These are phyloP conservation scores for Kwoniella heveanensis DNA, from an alignment of 768 basidiomycete species.

Conservation along the genomic window DNA sequence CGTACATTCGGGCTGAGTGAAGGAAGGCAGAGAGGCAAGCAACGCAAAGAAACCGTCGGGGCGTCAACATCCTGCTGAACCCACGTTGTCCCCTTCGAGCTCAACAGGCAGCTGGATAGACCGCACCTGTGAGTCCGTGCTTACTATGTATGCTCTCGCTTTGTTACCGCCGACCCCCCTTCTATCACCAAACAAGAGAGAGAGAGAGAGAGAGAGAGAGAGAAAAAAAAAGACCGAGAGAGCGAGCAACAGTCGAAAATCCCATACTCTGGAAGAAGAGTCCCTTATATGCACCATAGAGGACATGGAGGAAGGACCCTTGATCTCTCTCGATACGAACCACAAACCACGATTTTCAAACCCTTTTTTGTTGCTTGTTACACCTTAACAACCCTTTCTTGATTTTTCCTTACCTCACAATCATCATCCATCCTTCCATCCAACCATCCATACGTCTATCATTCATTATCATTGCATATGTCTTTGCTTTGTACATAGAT, in stretches of 20 bases:
- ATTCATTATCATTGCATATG: not conserved
- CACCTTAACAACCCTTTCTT: not conserved
- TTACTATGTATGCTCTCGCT: too few relatives aligned
- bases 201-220: too few relatives aligned
- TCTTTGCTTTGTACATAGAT: too few relatives aligned
- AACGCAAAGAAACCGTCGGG: not conserved
- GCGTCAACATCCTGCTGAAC: not conserved
- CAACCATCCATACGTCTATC: not conserved
- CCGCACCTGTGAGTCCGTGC: too few relatives aligned
- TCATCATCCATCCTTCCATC: too few relatives aligned
- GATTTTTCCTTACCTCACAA: not conserved
- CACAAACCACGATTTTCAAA: slow-evolving; percentile 1
- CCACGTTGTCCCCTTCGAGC: too few relatives aligned
- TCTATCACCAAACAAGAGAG: not conserved
- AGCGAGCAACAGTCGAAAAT: too few relatives aligned
- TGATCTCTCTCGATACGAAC: not conserved
- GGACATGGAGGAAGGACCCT: not conserved
- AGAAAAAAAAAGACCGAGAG: too few relatives aligned
- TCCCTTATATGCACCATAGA: not conserved
- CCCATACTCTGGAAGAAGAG: not conserved
- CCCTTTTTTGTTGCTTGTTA: not conserved
- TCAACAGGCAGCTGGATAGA: too few relatives aligned
- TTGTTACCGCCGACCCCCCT: too few relatives aligned
- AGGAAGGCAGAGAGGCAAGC: too few relatives aligned
- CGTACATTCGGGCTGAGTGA: too few relatives aligned